Evolutionary conservation across 2,329 filamentous ascomycete species (phyloP), one percentile per base, ranked within the genome.

Genomic region (Zymoseptoria brevis): DNA sequence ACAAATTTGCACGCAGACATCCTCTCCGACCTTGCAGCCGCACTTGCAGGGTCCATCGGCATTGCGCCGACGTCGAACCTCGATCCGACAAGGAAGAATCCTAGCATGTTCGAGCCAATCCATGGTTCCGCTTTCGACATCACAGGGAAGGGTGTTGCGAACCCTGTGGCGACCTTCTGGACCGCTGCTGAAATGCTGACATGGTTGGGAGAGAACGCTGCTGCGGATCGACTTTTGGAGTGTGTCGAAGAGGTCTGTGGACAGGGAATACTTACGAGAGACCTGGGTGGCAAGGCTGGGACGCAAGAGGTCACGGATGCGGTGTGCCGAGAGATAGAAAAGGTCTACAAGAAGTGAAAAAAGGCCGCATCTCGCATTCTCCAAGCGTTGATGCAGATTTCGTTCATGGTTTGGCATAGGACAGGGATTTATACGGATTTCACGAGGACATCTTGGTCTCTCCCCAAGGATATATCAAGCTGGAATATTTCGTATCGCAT

Each of bases 41-140:
- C 85, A 0, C 75, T 89, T 8, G 86, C 86, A 1, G 87, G 87
- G 0, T 85, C 81, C 1, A 89, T 89, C 60, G 86, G 87, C 6
- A 88, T 89, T 61, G 87, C 86, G 1, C 86, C 86, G 2, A 87
- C 86, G 0, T 84, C 80, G 45, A 89, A 89, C 65, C 75, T 89
- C 0, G 86, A 89, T 64, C 85, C 86, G 0, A 83, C 80, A 0
- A 75, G 81, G 11, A 68, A 79, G 64, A 80, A 83, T 60, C 84
- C 84, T 0, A 81, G 77, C 57, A 83, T 85, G 80, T 85, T 85
- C 60, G 83, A 85, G 73, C 82, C 82, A 0, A 83, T 85, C 57
- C 66, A 69, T 49, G 82, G 82, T 1, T 81, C 78, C 4, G 82
- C 82, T 0, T 83, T 83, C 61, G 81, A 84, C 61, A 83, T 84